Percentiles rank a stretch among this genome's conserved stretches.
Evolutionary conservation across 305 asterid genomes (phyloP).

Genomic region (Solanum hybrid): DNA sequence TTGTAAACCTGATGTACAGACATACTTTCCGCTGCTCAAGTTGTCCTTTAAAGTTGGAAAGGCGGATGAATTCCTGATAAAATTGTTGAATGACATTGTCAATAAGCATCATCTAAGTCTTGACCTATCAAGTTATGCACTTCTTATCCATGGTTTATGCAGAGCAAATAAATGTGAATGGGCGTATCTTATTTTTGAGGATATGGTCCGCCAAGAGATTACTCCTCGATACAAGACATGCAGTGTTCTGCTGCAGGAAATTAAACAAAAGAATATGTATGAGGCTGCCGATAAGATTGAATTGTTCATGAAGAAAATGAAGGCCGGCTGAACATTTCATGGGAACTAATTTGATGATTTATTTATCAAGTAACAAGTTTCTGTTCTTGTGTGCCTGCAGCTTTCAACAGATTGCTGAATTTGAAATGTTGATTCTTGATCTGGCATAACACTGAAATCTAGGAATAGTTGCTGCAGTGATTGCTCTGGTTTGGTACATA

Average conservation of each 20-base stretch:
- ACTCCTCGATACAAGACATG: constrained; percentile 71
- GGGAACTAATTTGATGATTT: not conserved
- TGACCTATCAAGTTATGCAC: constrained; percentile 64
- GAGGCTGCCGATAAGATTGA: constrained; percentile 49
- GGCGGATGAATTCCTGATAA: constrained; percentile 23
- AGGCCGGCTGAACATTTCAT: constrained; percentile 27
- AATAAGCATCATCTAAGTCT: constrained; percentile 65
- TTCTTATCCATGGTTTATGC: constrained; percentile 80
- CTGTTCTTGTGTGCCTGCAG: not conserved
- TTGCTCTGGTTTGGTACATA: not conserved
- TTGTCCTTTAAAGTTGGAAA: constrained; percentile 42
- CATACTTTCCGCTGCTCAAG: constrained; percentile 66
- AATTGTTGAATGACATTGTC: constrained; percentile 52
- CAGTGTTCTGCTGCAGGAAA: constrained; percentile 49
- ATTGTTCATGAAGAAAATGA: constrained; percentile 61
- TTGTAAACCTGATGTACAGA: constrained; percentile 75
- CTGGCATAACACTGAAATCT: not conserved
- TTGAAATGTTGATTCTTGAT: not conserved
- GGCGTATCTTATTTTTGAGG: constrained; percentile 49
- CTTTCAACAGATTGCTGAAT: not conserved
- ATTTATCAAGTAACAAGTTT: not conserved
- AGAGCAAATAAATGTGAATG: constrained; percentile 40
- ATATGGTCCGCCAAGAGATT: constrained; percentile 55
- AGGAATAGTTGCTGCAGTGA: not conserved
- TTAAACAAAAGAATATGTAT: constrained; percentile 45